Percentiles rank a stretch among this genome's conserved stretches.
Evolutionary conservation across 306 rosid genomes (phyloP).

Genomic region (Pterocarpus macrocarpus): DNA sequence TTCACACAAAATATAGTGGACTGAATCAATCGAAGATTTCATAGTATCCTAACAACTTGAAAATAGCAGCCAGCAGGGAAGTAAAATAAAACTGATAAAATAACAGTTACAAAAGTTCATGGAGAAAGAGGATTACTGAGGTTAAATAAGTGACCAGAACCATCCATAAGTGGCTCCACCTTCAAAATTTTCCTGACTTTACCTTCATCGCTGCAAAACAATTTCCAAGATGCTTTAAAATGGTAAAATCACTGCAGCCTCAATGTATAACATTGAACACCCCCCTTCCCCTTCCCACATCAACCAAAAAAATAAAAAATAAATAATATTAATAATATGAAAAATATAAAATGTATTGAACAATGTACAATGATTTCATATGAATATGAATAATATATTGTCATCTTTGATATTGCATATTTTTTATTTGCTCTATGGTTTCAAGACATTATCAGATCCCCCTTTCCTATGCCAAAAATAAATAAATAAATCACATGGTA

Average conservation of each 20-base stretch:
- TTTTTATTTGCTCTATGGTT: not conserved
- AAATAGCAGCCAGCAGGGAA: not conserved
- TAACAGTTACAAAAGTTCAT: slow-evolving; percentile 33
- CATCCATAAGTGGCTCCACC: slow-evolving; percentile 92
- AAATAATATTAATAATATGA: not conserved
- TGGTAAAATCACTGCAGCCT: slow-evolving; percentile 12
- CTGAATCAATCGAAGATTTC: slow-evolving; percentile 2
- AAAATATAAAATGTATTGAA: not conserved
- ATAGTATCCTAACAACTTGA: slow-evolving; percentile 29
- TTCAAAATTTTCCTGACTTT: slow-evolving; percentile 80
- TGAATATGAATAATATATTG: slow-evolving; percentile 8
- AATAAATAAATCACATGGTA: too few species aligned
- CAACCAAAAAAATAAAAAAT: too few species aligned
- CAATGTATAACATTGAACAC: slow-evolving; percentile 4
- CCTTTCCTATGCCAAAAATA: not conserved
- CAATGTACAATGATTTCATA: not conserved
- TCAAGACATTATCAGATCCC: slow-evolving; percentile 2
- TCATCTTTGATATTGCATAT: not conserved
- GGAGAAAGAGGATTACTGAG: slow-evolving; percentile 68
- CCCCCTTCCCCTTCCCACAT: too few species aligned
- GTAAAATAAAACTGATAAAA: slow-evolving; percentile 6
- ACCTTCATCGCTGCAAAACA: slow-evolving; percentile 75
- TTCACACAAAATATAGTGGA: not conserved
- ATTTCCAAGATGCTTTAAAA: slow-evolving; percentile 21
- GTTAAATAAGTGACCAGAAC: slow-evolving; percentile 87